These are phyloP conservation scores for Petunia hybrid DNA, from an alignment of 305 asterid genomes.

Conservation along the genomic window DNA sequence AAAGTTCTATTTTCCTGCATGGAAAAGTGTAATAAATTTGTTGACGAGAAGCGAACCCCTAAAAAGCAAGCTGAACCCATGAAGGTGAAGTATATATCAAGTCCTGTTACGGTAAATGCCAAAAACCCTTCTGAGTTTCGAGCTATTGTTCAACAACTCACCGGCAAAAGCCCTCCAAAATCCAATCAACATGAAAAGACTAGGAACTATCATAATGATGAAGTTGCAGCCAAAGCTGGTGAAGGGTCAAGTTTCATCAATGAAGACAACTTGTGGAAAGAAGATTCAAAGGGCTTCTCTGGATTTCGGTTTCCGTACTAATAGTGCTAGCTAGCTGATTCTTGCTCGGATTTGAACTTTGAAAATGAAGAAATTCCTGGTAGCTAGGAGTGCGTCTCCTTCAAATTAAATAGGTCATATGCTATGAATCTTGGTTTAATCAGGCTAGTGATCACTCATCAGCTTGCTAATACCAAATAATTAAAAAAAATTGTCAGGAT, in stretches of 20 bases:
- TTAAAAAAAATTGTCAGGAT: too few relatives aligned
- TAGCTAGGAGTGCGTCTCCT: too few relatives aligned
- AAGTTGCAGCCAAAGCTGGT: not conserved
- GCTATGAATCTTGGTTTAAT: too few relatives aligned
- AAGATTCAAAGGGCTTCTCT: slow-evolving; percentile 18
- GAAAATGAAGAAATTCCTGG: too few relatives aligned
- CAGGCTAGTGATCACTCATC: too few relatives aligned
- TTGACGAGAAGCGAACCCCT: not conserved
- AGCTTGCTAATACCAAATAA: too few relatives aligned
- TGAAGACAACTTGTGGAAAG: slow-evolving; percentile 23
- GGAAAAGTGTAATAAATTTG: not conserved
- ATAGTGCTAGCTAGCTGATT: not conserved
- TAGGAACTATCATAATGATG: not conserved
- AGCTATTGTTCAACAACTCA: slow-evolving; percentile 48
- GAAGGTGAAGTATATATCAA: slow-evolving; percentile 49
- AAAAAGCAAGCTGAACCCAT: slow-evolving; percentile 26
- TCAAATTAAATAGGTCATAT: too few relatives aligned
- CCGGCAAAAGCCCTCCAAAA: slow-evolving; percentile 41
- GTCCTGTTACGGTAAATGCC: slow-evolving; percentile 43
- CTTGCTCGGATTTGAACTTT: not conserved
- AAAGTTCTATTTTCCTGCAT: not conserved
- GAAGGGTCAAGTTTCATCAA: not conserved
- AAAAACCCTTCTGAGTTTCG: slow-evolving; percentile 45
- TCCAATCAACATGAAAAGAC: not conserved
- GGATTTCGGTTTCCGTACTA: slow-evolving; percentile 10